Conservation (phyloP, 208 protist species). For the Leishmania guyanensis region DNA sequence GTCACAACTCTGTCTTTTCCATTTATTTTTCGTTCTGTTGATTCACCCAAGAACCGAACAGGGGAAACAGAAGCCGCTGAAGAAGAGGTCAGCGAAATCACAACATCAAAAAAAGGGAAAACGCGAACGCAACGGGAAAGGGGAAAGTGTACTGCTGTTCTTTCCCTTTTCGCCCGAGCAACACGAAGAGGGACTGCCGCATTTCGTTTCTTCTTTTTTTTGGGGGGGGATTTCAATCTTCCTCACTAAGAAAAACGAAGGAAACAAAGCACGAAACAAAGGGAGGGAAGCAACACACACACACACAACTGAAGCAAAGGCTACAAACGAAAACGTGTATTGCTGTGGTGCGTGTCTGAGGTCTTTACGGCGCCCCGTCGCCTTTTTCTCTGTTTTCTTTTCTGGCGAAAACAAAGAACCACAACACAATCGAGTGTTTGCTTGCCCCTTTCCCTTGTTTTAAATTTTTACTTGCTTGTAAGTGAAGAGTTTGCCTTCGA, state of each 20-base stretch:
- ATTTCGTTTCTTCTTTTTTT: not conserved
- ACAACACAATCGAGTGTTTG: not conserved
- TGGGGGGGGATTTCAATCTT: not conserved
- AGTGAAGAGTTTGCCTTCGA: not conserved
- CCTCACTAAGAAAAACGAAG: not conserved
- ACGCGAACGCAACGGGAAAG: not conserved
- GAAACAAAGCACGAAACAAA: not conserved
- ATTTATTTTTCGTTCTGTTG: not conserved
- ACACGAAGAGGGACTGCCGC: not conserved
- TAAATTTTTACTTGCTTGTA: not conserved
- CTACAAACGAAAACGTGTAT: not conserved
- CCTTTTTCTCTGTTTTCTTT: not conserved
- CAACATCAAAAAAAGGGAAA: not conserved
- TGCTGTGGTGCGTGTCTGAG: not conserved
- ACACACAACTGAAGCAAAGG: not conserved
- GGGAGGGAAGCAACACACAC: not conserved
- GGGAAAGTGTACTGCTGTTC: not conserved
- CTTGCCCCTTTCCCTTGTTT: not conserved
- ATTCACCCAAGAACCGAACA: not conserved
- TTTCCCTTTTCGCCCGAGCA: not conserved
- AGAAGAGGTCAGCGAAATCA: not conserved
- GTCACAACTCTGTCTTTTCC: not conserved
- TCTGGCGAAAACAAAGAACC: not conserved
- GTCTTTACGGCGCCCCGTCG: not conserved
- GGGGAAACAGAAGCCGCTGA: not conserved